Evolutionary conservation across 257 asterid species (phyloP).

Genomic region (Gentiana macrophylla): DNA sequence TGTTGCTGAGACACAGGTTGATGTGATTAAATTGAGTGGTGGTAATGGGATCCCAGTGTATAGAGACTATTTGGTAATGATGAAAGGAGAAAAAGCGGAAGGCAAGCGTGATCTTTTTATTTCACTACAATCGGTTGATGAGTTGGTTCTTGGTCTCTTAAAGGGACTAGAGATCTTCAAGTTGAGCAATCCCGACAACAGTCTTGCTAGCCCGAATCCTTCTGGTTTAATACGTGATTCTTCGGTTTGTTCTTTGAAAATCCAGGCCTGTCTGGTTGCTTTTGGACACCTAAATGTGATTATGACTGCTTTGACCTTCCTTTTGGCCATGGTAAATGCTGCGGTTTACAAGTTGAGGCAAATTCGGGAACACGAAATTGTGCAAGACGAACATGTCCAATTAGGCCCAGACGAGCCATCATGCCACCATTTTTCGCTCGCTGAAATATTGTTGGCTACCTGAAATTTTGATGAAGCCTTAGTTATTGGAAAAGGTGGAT

Average conservation of each 20-base stretch:
- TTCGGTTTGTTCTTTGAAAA: background rate
- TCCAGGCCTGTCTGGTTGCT: background rate
- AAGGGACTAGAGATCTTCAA: too few relatives aligned
- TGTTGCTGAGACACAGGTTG: too few relatives aligned
- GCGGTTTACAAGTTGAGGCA: background rate
- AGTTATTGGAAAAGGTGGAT: constrained; percentile 12
- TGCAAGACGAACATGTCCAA: background rate
- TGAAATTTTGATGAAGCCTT: constrained; percentile 6
- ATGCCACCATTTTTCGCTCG: constrained; percentile 4
- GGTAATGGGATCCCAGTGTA: too few relatives aligned
- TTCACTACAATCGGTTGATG: too few relatives aligned
- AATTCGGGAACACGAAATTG: background rate
- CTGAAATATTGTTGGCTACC: constrained; percentile 7
- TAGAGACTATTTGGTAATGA: too few relatives aligned
- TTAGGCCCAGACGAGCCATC: background rate
- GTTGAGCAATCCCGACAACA: background rate
- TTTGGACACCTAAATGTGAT: background rate
- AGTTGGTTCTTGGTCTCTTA: too few relatives aligned
- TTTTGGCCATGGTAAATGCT: background rate
- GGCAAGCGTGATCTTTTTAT: too few relatives aligned
- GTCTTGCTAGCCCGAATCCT: constrained; percentile 12
- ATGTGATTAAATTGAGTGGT: too few relatives aligned
- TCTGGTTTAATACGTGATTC: background rate
- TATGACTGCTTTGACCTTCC: background rate
- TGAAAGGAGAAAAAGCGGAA: too few relatives aligned